Evolutionary conservation across 2,329 filamentous ascomycete species (phyloP).

Genomic region (Sporothrix euskadiensis): DNA sequence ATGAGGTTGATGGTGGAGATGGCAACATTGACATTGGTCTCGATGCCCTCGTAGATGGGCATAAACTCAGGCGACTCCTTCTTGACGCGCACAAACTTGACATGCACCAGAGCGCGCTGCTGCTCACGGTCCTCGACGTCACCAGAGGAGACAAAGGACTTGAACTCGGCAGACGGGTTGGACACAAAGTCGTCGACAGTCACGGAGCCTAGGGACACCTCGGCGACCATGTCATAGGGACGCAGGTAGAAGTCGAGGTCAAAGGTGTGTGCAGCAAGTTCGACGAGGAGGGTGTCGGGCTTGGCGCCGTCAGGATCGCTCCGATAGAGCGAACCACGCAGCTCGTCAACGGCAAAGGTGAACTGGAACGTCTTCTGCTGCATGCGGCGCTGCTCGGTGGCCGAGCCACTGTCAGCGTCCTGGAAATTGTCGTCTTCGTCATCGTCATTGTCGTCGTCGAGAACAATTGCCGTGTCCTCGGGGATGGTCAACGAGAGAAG

Average conservation of each 20-base stretch:
- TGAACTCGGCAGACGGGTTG: slow-evolving; percentile 85
- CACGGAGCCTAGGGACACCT: slow-evolving; percentile 82
- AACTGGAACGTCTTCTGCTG: slow-evolving; percentile 94
- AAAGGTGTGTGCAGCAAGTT: slow-evolving; percentile 88
- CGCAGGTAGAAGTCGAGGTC: slow-evolving; percentile 83
- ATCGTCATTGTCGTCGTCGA: slow-evolving; percentile 63
- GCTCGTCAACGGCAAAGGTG: slow-evolving; percentile 90
- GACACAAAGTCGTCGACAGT: slow-evolving; percentile 95
- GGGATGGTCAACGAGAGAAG: slow-evolving; percentile 63
- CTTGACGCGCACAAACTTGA: slow-evolving; percentile 90
- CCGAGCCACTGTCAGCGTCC: slow-evolving; percentile 60
- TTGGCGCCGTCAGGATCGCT: slow-evolving; percentile 77
- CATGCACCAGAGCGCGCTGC: slow-evolving; percentile 77
- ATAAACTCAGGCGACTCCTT: slow-evolving; percentile 90
- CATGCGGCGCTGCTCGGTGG: slow-evolving; percentile 63
- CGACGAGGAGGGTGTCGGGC: slow-evolving; percentile 80
- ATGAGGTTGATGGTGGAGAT: slow-evolving; percentile 96
- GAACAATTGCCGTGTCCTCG: slow-evolving; percentile 70
- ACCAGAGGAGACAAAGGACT: slow-evolving; percentile 90
- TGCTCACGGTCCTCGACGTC: slow-evolving; percentile 70
- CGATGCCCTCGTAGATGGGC: slow-evolving; percentile 86
- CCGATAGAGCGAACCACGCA: slow-evolving; percentile 88
- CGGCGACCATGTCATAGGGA: slow-evolving; percentile 88
- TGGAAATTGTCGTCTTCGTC: slow-evolving; percentile 66
- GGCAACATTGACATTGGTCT: slow-evolving; percentile 85